Evolutionary conservation across 805 yeast genomes (phyloP).

Genomic region (Wickerhamiella spandovensis): DNA sequence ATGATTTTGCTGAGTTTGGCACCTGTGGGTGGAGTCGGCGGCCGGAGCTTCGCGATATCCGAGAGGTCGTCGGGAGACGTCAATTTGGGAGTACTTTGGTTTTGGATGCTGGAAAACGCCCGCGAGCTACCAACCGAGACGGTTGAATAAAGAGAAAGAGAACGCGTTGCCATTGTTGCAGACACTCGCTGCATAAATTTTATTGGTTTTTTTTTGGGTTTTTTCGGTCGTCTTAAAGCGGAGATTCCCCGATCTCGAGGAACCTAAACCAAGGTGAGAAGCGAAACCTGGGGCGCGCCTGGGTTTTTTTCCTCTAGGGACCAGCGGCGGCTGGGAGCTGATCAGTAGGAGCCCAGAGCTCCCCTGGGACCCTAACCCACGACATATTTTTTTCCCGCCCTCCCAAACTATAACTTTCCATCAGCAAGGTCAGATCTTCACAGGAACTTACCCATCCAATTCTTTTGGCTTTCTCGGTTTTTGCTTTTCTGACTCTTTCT

Average conservation of each 20-base stretch:
- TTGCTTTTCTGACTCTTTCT: not conserved
- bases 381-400: not conserved
- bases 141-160: no score
- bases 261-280: no score
- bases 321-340: not conserved
- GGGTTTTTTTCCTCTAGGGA: no score
- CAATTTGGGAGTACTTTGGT: not conserved
- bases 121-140: no score
- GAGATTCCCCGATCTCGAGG: no score
- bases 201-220: no score
- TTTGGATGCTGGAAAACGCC: not conserved
- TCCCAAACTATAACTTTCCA: not conserved
- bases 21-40: conserved; percentile 27
- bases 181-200: no score
- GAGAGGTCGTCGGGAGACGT: not conserved
- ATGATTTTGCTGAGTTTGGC: conserved; percentile 20
- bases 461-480: not conserved
- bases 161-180: no score
- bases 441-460: not conserved
- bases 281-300: no score
- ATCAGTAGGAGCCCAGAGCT: no score
- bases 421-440: not conserved
- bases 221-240: no score
- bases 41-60: not conserved
- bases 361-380: not conserved